Percentiles rank a stretch among this genome's conserved stretches.
phyloP scores from a whole-genome alignment of 2,329 filamentous ascomycete species.

The Calonectria hongkongensis region DNA sequence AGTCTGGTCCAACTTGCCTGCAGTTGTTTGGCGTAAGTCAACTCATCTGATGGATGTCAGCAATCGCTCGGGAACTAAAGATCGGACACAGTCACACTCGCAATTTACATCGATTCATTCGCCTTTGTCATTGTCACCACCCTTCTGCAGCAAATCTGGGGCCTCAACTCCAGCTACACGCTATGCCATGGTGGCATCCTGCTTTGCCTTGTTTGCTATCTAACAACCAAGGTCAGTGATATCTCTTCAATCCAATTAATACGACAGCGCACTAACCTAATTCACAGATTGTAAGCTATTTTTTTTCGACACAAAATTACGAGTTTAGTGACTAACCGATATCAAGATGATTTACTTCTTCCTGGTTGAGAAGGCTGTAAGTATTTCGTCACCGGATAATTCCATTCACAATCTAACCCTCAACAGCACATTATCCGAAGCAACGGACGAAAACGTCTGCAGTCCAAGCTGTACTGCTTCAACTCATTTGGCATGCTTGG shows the following conservation, averaged over 20 bases:
- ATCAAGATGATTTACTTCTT: conserved; percentile 77
- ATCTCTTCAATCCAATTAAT: neutral
- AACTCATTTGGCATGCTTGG: conserved; percentile 75
- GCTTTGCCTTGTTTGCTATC: conserved; percentile 77
- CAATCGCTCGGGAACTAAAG: neutral
- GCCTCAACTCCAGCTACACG: conserved; percentile 69
- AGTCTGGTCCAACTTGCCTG: conserved; percentile 63
- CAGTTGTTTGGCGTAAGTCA: conserved; percentile 66
- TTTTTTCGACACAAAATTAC: neutral
- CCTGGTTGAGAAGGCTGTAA: conserved; percentile 77
- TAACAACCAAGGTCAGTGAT: conserved; percentile 75
- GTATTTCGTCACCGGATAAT: conserved; percentile 45
- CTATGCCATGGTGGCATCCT: conserved; percentile 76
- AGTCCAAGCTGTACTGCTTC: conserved; percentile 76
- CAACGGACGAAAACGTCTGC: conserved; percentile 68
- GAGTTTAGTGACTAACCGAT: neutral
- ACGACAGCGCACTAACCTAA: neutral
- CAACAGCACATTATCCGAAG: conserved; percentile 74
- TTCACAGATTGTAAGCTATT: conserved; percentile 32
- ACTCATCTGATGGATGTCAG: neutral
- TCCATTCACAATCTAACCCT: conserved; percentile 4
- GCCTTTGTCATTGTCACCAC: conserved; percentile 75
- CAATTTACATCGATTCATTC: conserved; percentile 77
- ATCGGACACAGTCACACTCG: conserved; percentile 70
- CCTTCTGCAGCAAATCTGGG: conserved; percentile 74